Percentiles rank a stretch among this genome's conserved stretches.
Evolutionary conservation across 2,329 filamentous ascomycete species (phyloP).

Genomic region (Xylaria sp.): DNA sequence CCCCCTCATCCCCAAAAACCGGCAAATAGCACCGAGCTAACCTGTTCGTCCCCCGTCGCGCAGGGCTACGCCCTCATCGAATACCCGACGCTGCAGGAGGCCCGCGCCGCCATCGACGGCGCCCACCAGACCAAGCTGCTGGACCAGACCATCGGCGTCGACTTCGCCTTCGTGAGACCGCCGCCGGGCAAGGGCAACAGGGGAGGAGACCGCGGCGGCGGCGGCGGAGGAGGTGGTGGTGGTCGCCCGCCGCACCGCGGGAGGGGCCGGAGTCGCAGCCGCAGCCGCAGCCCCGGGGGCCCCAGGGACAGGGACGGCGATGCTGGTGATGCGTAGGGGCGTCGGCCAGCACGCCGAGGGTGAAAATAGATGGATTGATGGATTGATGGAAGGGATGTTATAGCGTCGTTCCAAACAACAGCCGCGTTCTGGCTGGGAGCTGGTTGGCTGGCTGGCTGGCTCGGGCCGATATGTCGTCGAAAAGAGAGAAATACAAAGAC

Average conservation of each 20-base stretch:
- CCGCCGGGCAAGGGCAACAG: constrained; percentile 63
- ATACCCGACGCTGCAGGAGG: constrained; percentile 77
- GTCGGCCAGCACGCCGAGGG: too few relatives aligned
- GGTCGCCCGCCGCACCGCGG: constrained; percentile 24
- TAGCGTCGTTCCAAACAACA: too few relatives aligned
- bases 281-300: constrained; percentile 44
- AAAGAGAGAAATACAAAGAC: constrained; percentile 34
- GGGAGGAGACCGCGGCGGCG: constrained; percentile 41
- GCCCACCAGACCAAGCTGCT: constrained; percentile 77
- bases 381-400: too few relatives aligned
- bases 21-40: constrained; percentile 6
- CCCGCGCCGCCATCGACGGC: constrained; percentile 78
- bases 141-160: constrained; percentile 78
- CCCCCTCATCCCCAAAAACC: too few relatives aligned
- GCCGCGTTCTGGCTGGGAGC: background rate
- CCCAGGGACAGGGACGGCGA: constrained; percentile 37
- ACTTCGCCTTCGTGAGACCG: constrained; percentile 84
- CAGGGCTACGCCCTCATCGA: constrained; percentile 86
- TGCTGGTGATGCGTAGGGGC: background rate
- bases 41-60: background rate
- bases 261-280: constrained; percentile 49
- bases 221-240: too few relatives aligned
- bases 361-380: constrained; percentile 14
- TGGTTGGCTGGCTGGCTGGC: constrained; percentile 28
- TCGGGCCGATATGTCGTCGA: constrained; percentile 38